Evolutionary conservation across 2,329 filamentous ascomycete genomes (phyloP), one percentile per base, ranked within the genome.

Genomic region (Fusarium clavum): DNA sequence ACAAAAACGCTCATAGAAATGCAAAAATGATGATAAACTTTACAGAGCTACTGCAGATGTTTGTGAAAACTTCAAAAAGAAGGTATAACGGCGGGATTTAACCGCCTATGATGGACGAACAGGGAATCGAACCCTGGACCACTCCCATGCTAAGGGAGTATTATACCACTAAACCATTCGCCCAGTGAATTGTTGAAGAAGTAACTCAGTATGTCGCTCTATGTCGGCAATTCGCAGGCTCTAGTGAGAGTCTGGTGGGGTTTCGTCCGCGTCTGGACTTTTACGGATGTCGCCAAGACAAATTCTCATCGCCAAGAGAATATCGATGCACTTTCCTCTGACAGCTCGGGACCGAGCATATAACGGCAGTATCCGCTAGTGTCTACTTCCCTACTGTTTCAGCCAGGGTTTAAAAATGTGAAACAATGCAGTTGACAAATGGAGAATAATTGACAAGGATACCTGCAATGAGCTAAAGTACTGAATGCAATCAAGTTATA

Each of bases 91-190:
- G 34, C 34, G 34, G 34, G 1, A 12, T 38, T 3, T 7, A 38
- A 12, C 34, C 34, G 5, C 34, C 34, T 38, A 12, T 0, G 0
- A 38, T 64, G 61, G 61, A 64, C 61, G 60, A 64, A 64, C 60
- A 64, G 61, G 60, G 61, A 64, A 64, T 64, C 61, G 60, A 64
- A 64, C 61, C 61, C 61, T 64, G 60, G 61, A 64, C 61, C 60
- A 64, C 60, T 64, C 61, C 61, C 52, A 51, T 64, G 61, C 61
- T 64, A 64, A 64, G 61, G 61, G 61, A 64, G 61, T 64, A 64
- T 64, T 64, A 64, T 64, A 64, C 61, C 60, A 64, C 61, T 64
- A 64, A 64, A 64, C 60, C 60, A 64, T 64, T 64, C 61, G 61
- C 61, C 61, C 61, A n/a, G 34, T 38, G 34, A n/a, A n/a, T 38